A percentile compares a stretch with the other conserved stretches of the same genome.
phyloP scores from a whole-genome alignment of 768 basidiomycete species.

The Pulveroboletus sp. region DNA sequence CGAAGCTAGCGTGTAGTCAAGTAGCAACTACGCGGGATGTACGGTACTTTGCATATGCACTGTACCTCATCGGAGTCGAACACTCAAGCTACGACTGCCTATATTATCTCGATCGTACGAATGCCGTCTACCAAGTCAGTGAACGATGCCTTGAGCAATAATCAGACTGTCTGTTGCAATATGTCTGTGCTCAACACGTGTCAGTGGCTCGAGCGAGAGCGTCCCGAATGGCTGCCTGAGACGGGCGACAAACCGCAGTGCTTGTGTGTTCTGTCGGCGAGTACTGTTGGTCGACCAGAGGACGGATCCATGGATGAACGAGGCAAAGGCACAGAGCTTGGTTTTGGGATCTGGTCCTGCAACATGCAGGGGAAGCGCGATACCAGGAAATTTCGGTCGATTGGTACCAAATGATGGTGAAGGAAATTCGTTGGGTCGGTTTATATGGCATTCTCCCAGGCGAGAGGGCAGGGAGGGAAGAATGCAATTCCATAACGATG shows the following conservation, averaged over 20 bases:
- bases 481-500: neutral
- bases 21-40: too few relatives aligned
- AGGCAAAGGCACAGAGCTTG: neutral
- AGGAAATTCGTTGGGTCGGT: neutral
- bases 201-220: neutral
- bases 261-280: neutral
- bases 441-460: neutral
- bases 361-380: neutral
- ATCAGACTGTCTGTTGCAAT: neutral
- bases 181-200: neutral
- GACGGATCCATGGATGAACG: constrained; percentile 13
- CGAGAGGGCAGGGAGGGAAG: neutral
- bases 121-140: neutral
- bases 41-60: too few relatives aligned
- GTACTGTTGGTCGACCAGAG: constrained; percentile 4
- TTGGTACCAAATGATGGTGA: neutral
- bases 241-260: neutral
- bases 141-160: neutral
- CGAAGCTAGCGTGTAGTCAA: too few relatives aligned
- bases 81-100: too few relatives aligned
- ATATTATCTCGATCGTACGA: neutral
- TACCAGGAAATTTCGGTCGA: neutral
- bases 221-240: neutral
- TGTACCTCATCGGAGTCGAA: too few relatives aligned
- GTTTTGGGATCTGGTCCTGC: too few relatives aligned